A percentile compares a stretch with the other conserved stretches of the same genome.
phyloP scores from a whole-genome alignment of 768 basidiomycete genomes.

The Austroboletus festivus region DNA sequence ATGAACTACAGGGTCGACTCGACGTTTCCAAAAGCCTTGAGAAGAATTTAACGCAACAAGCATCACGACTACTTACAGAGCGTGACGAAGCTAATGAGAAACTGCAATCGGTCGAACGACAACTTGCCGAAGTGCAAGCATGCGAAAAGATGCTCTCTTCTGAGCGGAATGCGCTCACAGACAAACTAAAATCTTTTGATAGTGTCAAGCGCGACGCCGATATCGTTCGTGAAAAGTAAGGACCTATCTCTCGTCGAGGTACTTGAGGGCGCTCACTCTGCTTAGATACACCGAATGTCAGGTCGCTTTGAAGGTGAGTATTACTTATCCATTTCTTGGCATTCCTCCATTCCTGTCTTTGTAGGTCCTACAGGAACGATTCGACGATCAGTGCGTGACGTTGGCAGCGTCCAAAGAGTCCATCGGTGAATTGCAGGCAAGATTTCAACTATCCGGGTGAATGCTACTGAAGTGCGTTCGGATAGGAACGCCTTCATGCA shows the following conservation, averaged over 20 bases:
- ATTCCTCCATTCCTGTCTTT: not conserved
- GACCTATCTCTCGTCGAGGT: not conserved
- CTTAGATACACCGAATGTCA: slow-evolving; percentile 21
- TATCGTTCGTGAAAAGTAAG: slow-evolving; percentile 26
- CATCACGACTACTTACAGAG: slow-evolving; percentile 24
- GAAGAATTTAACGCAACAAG: slow-evolving; percentile 24
- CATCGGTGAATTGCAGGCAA: slow-evolving; percentile 49
- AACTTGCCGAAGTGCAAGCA: slow-evolving; percentile 16
- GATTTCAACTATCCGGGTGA: not conserved
- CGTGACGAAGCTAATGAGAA: slow-evolving; percentile 20
- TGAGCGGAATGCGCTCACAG: slow-evolving; percentile 19
- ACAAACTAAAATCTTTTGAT: slow-evolving; percentile 21
- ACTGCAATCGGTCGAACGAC: slow-evolving; percentile 12
- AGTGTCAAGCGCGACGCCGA: slow-evolving; percentile 18
- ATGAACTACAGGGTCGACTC: slow-evolving; percentile 29
- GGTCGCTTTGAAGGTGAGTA: slow-evolving; percentile 23
- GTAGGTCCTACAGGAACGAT: slow-evolving; percentile 55
- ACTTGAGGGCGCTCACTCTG: not conserved
- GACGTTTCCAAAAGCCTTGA: slow-evolving; percentile 23
- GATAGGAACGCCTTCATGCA: slow-evolving; percentile 24
- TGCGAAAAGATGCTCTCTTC: slow-evolving; percentile 16
- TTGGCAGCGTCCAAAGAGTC: slow-evolving; percentile 54
- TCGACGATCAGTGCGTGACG: slow-evolving; percentile 54
- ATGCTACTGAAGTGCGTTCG: not conserved
- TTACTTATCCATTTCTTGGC: not conserved